Conservation (phyloP, 768 basidiomycete species). For the Mrakia gelida region DNA sequence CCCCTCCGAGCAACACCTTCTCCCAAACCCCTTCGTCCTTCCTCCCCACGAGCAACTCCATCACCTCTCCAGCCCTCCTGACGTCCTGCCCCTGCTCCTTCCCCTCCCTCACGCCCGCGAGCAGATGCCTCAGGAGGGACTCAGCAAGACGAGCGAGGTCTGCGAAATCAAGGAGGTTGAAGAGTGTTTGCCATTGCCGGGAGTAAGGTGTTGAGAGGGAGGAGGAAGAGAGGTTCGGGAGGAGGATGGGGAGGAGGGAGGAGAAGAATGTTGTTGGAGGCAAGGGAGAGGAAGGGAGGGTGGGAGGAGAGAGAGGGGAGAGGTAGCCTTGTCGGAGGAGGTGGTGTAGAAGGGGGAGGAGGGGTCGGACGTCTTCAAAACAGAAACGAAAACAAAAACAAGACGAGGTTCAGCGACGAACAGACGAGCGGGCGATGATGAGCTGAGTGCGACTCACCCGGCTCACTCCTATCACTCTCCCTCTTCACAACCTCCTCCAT, state of each 20-base stretch:
- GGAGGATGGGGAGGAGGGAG: slow-evolving; percentile 54
- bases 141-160: slow-evolving; percentile 32
- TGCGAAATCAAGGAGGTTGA: slow-evolving; percentile 55
- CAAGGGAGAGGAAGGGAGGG: slow-evolving; percentile 37
- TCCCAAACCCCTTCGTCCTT: slow-evolving; percentile 46
- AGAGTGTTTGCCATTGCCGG: slow-evolving; percentile 47
- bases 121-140: slow-evolving; percentile 36
- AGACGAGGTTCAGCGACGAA: too few species aligned
- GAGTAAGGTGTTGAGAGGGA: not conserved
- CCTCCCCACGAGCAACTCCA: slow-evolving; percentile 54
- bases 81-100: slow-evolving; percentile 42
- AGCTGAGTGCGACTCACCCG: not conserved
- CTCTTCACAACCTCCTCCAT: slow-evolving; percentile 6
- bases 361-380: slow-evolving; percentile 50
- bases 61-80: slow-evolving; percentile 51
- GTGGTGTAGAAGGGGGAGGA: slow-evolving; percentile 50
- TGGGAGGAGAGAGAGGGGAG: slow-evolving; percentile 59
- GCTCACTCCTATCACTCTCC: not conserved
- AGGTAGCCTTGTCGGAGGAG: slow-evolving; percentile 62
- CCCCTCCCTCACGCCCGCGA: slow-evolving; percentile 46
- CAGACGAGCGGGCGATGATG: slow-evolving; percentile 33
- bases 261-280: slow-evolving; percentile 40
- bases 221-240: slow-evolving; percentile 47
- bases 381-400: slow-evolving; percentile 56
- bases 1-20: slow-evolving; percentile 62